These are phyloP conservation scores for Pythium monospermum DNA, from an alignment of 352 stramenopile species.

Conservation along the genomic window DNA sequence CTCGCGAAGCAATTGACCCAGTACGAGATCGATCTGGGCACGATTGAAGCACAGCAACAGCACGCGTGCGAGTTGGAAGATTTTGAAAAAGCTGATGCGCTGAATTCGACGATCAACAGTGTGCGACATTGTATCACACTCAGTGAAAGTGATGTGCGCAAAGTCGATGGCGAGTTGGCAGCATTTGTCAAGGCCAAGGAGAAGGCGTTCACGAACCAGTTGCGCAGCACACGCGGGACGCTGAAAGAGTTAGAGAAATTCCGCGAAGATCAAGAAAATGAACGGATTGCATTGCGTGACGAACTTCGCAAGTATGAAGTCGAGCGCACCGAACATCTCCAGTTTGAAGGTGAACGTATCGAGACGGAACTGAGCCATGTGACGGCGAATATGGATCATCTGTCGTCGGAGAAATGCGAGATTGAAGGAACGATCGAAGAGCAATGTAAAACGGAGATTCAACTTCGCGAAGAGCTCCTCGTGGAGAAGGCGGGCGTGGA, in stretches of 20 bases:
- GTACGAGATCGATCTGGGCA: conserved; percentile 72
- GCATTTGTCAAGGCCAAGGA: conserved; percentile 74
- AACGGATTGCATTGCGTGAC: conserved; percentile 39
- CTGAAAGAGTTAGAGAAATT: conserved; percentile 76
- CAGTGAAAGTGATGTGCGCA: conserved; percentile 72
- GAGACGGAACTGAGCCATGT: conserved; percentile 75
- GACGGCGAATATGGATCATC: conserved; percentile 61
- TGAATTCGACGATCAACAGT: conserved; percentile 80
- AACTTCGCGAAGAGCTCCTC: conserved; percentile 40
- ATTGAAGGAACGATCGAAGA: conserved; percentile 76
- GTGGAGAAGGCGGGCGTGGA: conserved; percentile 58
- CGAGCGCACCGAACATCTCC: conserved; percentile 65
- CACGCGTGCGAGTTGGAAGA: conserved; percentile 77
- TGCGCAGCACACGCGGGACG: conserved; percentile 66
- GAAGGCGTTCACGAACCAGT: conserved; percentile 70
- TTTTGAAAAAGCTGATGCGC: conserved; percentile 78
- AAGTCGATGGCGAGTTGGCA: conserved; percentile 65
- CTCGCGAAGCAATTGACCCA: conserved; percentile 66
- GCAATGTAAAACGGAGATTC: conserved; percentile 65
- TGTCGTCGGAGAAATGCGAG: conserved; percentile 63
- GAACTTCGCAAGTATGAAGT: conserved; percentile 61
- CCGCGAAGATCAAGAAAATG: conserved; percentile 58
- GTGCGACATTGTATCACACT: conserved; percentile 77
- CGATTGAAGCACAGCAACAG: conserved; percentile 79
- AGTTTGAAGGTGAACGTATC: conserved; percentile 75